Conservation (phyloP, 306 rosid genomes). For the Luffa aegyptiaca region DNA sequence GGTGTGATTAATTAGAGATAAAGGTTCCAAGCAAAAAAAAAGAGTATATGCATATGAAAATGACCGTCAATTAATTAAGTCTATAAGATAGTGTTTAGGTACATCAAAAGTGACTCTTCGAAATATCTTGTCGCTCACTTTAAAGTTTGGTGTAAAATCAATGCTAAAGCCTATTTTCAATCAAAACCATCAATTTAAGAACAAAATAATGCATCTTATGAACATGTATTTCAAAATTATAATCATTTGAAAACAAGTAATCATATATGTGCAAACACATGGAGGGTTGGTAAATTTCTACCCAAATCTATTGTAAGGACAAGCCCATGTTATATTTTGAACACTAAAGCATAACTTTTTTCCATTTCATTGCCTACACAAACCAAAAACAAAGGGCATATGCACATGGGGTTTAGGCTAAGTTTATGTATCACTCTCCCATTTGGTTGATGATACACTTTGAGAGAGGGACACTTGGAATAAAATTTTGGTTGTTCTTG, state of each 20-base stretch:
- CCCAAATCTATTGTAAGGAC: neutral
- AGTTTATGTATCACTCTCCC: neutral
- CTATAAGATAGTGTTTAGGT: neutral
- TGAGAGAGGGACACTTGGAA: neutral
- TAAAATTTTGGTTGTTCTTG: neutral
- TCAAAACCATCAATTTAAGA: neutral
- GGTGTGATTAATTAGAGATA: neutral
- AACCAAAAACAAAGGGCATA: neutral
- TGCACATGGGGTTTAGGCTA: neutral
- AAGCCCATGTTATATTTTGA: neutral
- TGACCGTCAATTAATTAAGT: neutral
- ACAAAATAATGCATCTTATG: neutral
- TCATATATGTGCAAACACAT: neutral
- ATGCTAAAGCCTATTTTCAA: neutral
- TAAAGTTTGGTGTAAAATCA: neutral
- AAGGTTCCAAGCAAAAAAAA: neutral
- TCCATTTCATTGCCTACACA: neutral
- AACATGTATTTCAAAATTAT: neutral
- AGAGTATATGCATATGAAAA: neutral
- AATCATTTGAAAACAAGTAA: neutral
- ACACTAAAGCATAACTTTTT: neutral
- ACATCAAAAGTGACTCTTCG: neutral
- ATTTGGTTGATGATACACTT: neutral
- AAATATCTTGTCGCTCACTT: neutral
- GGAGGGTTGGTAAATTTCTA: neutral